Conservation (phyloP, 179 eudicot genomes). For the Vitellaria paradoxa region DNA sequence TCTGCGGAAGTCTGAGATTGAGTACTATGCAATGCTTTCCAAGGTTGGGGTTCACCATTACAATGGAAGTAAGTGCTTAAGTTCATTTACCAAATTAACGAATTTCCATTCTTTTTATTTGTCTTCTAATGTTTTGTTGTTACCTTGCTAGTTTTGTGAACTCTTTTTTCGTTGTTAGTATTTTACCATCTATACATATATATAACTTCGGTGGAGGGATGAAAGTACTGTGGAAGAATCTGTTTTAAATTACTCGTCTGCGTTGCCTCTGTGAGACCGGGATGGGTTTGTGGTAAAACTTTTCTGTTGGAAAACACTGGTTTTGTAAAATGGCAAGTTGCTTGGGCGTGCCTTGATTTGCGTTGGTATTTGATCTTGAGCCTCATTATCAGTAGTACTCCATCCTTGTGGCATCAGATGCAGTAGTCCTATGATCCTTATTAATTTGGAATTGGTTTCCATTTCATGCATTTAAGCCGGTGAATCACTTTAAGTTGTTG, state of each 20-base stretch:
- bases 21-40: constrained; percentile 83
- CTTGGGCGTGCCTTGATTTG: not conserved
- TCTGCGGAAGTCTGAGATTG: constrained; percentile 78
- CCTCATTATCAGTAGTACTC: not conserved
- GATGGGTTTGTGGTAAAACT: not conserved
- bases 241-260: not conserved
- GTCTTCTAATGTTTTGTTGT: not conserved
- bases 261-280: not conserved
- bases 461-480: too few species aligned
- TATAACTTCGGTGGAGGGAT: not conserved
- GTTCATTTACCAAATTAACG: not conserved
- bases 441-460: too few species aligned
- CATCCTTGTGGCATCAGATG: not conserved
- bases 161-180: not conserved
- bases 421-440: not conserved
- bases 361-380: not conserved
- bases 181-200: not conserved
- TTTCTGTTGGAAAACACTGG: not conserved
- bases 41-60: constrained; percentile 87
- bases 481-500: too few species aligned
- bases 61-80: constrained; percentile 64
- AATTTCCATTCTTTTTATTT: not conserved
- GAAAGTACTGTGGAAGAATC: not conserved
- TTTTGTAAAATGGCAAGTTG: not conserved
- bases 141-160: not conserved